Evolutionary conservation across 441 rosid species (phyloP).

Genomic region (Theobroma grandiflorum): DNA sequence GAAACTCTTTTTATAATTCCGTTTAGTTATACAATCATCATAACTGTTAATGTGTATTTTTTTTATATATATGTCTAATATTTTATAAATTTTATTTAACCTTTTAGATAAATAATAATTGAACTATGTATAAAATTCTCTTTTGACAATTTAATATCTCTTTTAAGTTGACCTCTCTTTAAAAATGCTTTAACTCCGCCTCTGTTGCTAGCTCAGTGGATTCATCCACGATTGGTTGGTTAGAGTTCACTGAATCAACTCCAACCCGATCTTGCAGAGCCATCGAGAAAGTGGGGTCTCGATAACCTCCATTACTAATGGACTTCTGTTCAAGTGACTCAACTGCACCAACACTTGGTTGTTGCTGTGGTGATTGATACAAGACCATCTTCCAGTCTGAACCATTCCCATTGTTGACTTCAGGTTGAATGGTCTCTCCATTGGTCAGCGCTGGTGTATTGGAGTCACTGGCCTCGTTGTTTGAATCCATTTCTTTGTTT

Average conservation of each 20-base stretch:
- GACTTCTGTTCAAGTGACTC: conserved; percentile 49
- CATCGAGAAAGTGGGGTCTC: conserved; percentile 41
- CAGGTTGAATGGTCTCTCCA: conserved; percentile 39
- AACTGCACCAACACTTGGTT: conserved; percentile 29
- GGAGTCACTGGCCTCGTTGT: conserved; percentile 33
- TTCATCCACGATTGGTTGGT: conserved; percentile 47
- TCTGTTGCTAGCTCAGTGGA: conserved; percentile 36
- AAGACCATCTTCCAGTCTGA: conserved; percentile 56
- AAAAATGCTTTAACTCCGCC: conserved; percentile 34
- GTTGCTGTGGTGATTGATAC: conserved; percentile 44
- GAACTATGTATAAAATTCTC: too few species aligned
- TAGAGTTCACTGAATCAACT: conserved; percentile 45
- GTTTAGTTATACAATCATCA: too few species aligned
- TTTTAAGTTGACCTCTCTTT: conserved; percentile 67
- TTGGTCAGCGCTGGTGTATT: conserved; percentile 28
- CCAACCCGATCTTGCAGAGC: conserved; percentile 55
- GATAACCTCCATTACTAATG: conserved; percentile 32
- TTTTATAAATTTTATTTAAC: too few species aligned
- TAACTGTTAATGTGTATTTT: too few species aligned
- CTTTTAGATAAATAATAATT: too few species aligned
- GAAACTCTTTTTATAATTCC: too few species aligned
- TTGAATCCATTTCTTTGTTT: conserved; percentile 44
- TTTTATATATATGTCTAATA: too few species aligned
- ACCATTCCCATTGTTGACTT: conserved; percentile 20
- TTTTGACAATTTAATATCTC: neutral